A percentile compares a stretch with the other conserved stretches of the same genome.
Evolutionary conservation across 1,284 basidiomycete species (phyloP).

Genomic region (Rhodotorula sp.): DNA sequence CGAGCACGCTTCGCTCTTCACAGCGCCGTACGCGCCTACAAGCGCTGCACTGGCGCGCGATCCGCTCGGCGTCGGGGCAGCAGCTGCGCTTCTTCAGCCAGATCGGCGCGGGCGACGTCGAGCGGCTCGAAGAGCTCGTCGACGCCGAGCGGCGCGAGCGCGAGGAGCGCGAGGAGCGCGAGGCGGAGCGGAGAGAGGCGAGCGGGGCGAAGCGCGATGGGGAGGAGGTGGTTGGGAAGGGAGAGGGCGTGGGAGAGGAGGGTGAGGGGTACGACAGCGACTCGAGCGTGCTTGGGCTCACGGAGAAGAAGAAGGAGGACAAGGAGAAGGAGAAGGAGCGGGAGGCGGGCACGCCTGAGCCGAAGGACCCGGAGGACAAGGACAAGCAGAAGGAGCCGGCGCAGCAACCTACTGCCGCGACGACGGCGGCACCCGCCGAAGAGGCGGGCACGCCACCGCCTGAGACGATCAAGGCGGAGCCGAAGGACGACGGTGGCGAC

Average conservation of each 20-base stretch:
- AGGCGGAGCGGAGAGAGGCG: too few relatives aligned
- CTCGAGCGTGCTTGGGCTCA: not conserved
- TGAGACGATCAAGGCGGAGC: not conserved
- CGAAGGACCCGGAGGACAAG: not conserved
- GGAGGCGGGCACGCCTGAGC: slow-evolving; percentile 6
- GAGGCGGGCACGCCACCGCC: not conserved
- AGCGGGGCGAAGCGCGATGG: not conserved
- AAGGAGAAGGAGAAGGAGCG: not conserved
- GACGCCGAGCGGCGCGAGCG: slow-evolving; percentile 14
- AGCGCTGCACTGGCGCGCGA: slow-evolving; percentile 40
- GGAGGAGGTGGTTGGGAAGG: not conserved
- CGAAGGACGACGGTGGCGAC: not conserved
- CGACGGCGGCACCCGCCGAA: too few relatives aligned
- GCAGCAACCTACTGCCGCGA: too few relatives aligned
- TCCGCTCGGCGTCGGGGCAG: slow-evolving; percentile 26
- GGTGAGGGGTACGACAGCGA: slow-evolving; percentile 9
- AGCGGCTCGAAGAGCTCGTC: slow-evolving; percentile 4
- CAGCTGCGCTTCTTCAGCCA: slow-evolving; percentile 33
- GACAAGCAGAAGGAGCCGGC: not conserved
- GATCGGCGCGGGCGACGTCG: slow-evolving; percentile 32
- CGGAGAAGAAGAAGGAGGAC: not conserved
- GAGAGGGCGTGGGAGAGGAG: not conserved
- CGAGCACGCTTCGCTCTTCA: too few relatives aligned
- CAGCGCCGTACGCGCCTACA: slow-evolving; percentile 14
- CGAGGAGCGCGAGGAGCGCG: slow-evolving; percentile 1